Conservation (phyloP, 768 basidiomycete genomes). For the Nidularia pulvinata region DNA sequence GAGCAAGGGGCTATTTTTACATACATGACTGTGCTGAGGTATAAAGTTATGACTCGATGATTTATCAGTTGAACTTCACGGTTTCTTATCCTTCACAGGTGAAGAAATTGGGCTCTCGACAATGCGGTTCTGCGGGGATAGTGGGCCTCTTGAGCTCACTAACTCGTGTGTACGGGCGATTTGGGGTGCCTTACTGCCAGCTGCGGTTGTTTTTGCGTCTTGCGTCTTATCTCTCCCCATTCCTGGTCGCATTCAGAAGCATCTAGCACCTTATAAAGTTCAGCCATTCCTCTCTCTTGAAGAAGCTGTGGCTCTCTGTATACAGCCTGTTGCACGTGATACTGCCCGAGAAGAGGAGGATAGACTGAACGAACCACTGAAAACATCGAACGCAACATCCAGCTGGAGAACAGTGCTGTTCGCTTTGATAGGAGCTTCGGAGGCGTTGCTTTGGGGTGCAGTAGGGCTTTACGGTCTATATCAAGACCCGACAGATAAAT, state of each 20-base stretch:
- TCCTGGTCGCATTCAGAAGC: slow-evolving; percentile 18
- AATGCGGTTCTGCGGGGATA: slow-evolving; percentile 8
- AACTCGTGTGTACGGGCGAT: slow-evolving; percentile 46
- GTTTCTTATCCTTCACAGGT: no score
- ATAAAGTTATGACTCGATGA: no score
- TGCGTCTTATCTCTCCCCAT: slow-evolving; percentile 32
- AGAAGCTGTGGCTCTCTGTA: slow-evolving; percentile 54
- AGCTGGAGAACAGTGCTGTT: slow-evolving; percentile 67
- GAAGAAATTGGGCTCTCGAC: no score
- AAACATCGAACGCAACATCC: slow-evolving; percentile 27
- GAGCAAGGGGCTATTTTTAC: no score
- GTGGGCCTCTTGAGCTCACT: slow-evolving; percentile 38
- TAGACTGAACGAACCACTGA: slow-evolving; percentile 6
- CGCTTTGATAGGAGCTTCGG: slow-evolving; percentile 50
- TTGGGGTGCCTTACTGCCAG: slow-evolving; percentile 50
- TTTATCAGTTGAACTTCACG: no score
- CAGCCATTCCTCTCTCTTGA: slow-evolving; percentile 42
- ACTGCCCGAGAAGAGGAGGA: slow-evolving; percentile 15
- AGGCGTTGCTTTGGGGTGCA: slow-evolving; percentile 59
- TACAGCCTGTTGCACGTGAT: slow-evolving; percentile 13
- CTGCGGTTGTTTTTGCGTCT: slow-evolving; percentile 38
- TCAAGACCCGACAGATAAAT: slow-evolving; percentile 23
- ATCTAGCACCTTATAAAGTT: slow-evolving; percentile 27
- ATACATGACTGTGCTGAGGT: no score
- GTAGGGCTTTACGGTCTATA: slow-evolving; percentile 52